Percentiles rank a stretch among this genome's conserved stretches.
These are phyloP conservation scores for Moelleriella libera DNA, from an alignment of 2,329 filamentous ascomycete species.

Conservation along the genomic window DNA sequence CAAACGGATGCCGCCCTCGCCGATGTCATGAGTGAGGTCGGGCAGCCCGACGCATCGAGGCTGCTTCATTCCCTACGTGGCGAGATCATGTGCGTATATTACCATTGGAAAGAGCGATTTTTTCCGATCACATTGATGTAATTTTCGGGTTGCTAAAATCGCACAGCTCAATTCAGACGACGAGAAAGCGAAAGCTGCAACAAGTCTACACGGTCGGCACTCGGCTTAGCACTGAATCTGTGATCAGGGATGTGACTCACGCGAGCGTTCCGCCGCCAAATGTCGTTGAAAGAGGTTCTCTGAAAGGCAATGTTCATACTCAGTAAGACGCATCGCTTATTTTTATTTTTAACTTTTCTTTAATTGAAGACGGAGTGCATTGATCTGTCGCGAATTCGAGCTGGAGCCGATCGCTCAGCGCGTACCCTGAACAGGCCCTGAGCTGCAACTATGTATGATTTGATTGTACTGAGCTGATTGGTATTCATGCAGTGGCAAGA, in stretches of 20 bases:
- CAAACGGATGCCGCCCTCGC: conserved; percentile 57
- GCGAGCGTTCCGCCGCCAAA: no score
- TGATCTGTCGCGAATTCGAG: no score
- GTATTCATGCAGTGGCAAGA: conserved; percentile 16
- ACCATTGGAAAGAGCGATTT: conserved; percentile 30
- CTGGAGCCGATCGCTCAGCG: no score
- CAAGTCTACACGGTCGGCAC: conserved; percentile 54
- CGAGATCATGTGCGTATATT: conserved; percentile 42
- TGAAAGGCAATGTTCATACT: no score
- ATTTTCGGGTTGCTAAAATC: conserved; percentile 28
- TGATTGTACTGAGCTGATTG: conserved; percentile 14
- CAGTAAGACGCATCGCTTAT: no score
- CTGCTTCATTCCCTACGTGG: conserved; percentile 51
- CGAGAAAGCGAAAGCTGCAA: conserved; percentile 82
- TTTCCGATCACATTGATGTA: conserved; percentile 33
- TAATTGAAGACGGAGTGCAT: no score
- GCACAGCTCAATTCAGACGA: conserved; percentile 56
- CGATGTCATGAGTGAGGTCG: conserved; percentile 61
- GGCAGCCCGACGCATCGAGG: conserved; percentile 49
- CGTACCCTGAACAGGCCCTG: no score
- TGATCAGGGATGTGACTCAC: no score
- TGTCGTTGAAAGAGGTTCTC: no score
- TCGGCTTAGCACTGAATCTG: no score
- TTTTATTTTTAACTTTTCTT: no score
- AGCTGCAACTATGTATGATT: no score